Percentiles rank a stretch among this genome's conserved stretches.
These are phyloP conservation scores for Cryomyces minteri DNA, from an alignment of 495 filamentous ascomycete species.

Conservation along the genomic window DNA sequence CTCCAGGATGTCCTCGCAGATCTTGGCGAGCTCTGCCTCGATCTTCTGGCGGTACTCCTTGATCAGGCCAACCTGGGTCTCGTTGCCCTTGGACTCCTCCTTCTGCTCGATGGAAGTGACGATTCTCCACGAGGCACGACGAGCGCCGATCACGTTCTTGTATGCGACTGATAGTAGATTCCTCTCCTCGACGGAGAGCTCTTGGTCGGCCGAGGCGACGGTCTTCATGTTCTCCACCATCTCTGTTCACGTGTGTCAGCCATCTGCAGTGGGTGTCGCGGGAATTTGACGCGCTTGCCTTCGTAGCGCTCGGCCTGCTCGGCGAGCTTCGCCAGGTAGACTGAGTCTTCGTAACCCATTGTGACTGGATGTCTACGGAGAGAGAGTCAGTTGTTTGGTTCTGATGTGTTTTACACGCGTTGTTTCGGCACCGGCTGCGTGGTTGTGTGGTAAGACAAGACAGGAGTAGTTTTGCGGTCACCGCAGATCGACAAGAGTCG, in stretches of 20 bases:
- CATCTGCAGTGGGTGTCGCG: neutral
- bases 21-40: constrained; percentile 94
- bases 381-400: no score
- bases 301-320: constrained; percentile 99
- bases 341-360: constrained; percentile 99
- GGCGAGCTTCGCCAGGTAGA: constrained; percentile 98
- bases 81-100: constrained; percentile 99
- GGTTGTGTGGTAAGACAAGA: no score
- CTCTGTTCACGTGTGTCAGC: constrained; percentile 33
- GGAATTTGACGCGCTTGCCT: constrained; percentile 40
- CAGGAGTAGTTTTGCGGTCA: no score
- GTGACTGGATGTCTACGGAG: constrained; percentile 24
- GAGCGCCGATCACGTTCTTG: constrained; percentile 98
- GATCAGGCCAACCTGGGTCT: constrained; percentile 79
- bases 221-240: constrained; percentile 99
- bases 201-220: constrained; percentile 89
- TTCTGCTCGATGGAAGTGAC: constrained; percentile 99
- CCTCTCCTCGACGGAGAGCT: constrained; percentile 96
- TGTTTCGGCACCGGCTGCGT: no score
- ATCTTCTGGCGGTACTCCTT: constrained; percentile 99
- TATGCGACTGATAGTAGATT: constrained; percentile 98
- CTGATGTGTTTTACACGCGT: no score
- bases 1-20: constrained; percentile 97
- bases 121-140: constrained; percentile 98
- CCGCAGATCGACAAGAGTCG: no score